Percentiles rank a stretch among this genome's conserved stretches.
Evolutionary conservation across 345 rosid genomes (phyloP).

Genomic region (Salix viminalis): DNA sequence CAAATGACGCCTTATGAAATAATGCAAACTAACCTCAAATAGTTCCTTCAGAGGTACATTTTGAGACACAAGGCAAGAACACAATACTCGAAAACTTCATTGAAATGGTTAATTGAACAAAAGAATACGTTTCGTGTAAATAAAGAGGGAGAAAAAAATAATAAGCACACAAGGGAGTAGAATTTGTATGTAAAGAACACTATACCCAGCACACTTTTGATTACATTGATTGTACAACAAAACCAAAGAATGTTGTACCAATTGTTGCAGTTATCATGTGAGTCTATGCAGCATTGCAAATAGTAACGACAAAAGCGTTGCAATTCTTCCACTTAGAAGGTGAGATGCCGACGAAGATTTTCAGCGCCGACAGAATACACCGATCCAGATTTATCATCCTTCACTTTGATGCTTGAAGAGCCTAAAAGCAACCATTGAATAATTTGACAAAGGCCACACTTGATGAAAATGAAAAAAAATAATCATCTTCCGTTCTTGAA

Average conservation of each 20-base stretch:
- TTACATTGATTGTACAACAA: conserved; percentile 26
- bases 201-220: conserved; percentile 12
- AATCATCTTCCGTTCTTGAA: not conserved
- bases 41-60: no score
- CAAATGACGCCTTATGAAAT: no score
- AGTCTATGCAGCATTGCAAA: conserved; percentile 34
- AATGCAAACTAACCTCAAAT: no score
- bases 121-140: not conserved
- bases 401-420: conserved; percentile 66
- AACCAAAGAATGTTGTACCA: conserved; percentile 28
- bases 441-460: no score
- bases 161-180: not conserved
- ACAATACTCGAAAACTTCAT: not conserved
- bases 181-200: conserved; percentile 6
- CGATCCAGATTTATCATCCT: conserved; percentile 44
- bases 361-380: conserved; percentile 48
- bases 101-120: not conserved
- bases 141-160: not conserved
- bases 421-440: conserved; percentile 39
- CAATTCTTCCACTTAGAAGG: conserved; percentile 8
- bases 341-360: conserved; percentile 39
- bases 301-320: conserved; percentile 30
- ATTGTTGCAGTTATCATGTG: conserved; percentile 16
- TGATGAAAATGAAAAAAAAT: not conserved
- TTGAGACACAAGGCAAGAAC: no score